Evolutionary conservation across 2,329 filamentous ascomycete species (phyloP), one percentile per base, ranked within the genome.

Genomic region (Epicoccum sorghinum): DNA sequence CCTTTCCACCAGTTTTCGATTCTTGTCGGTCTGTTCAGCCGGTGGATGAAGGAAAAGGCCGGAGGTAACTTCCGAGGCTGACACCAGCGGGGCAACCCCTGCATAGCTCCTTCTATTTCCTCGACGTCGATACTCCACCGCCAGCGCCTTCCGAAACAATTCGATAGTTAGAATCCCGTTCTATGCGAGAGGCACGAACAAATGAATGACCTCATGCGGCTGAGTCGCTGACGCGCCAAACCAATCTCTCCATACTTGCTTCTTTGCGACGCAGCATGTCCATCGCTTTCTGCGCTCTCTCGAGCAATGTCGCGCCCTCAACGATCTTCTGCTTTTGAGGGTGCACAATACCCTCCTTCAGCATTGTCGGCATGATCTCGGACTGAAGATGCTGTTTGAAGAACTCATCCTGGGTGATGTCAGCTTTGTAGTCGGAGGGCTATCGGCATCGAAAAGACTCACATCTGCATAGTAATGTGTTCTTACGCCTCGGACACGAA

Each of bases 381-480:
- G 79, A 69, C 61, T 85, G 81, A 32, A 85, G 68, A 44, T 82
- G 78, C 41, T 84, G 71, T 55, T 80, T 83, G 71, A 85, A 82
- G 38, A 82, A 77, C 13, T 80, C 74, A 57, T 87, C 85, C 80
- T 86, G 35, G 3, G 3, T 8, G 24, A 3, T 30, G 25, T 62
- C 35, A 57, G 59, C 54, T 9, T 18, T 7, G 18, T 8, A n/a
- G 23, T 24, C 25, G 27, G 7, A 7, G 25, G 8, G 24, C 4
- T 12, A 14, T 9, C 5, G 44, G 27, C 2, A 4, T 12, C 24
- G 22, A 22, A 4, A 7, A 6, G 44, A 68, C 77, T 65, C 63
- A 82, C 81, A 50, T 80, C 65, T 8, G 73, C 70, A 58, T 84
- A 85, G 55, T 80, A 82, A 68, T 82, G 79, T 12, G 84, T 85